Base-by-base conservation (phyloP, 495 filamentous ascomycete species). In the Daldinia childiae region DNA sequence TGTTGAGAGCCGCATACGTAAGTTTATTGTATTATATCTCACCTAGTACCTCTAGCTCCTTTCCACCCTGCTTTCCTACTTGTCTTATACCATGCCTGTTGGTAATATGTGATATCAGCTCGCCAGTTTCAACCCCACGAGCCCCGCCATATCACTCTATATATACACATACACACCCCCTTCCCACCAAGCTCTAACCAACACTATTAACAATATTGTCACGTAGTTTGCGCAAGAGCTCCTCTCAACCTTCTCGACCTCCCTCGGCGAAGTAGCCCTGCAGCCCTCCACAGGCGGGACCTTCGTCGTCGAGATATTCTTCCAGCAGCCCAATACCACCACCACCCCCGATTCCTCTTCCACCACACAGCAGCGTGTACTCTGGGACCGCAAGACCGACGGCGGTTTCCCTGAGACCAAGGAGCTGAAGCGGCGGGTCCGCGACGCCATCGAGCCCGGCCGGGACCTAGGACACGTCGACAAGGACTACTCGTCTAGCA, bases 381-480 rank as follows among this genome's bases (percentile, higher is more conserved):
- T 99, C 26, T 99, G 95, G 95, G 93, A 98, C 83, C 87, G 95
- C 62, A 97, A 97, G 80, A 71, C 73, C 5, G 89, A 97, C 76
- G 92, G 93, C 30, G 95, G 95, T 0, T 99, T 99, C 81, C 95
- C 95, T 63, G 92, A 96, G 78, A 91, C 91, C 11, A 95, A 97
- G 78, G 85, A 91, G 64, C 88, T 98, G n/a, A 98, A 99, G 80
- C 86, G 91, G 19, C 85, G 89, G n/a, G 90, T 99, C 6, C 82
- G 95, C 51, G 90, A 98, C 83, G 83, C 92, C 39, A 90, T 98
- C 68, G 87, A 94, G 60, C 95, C 95, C 0, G 80, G 78, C 0
- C 84, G 90, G 66, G 85, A 93, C 77, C 79, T 98, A 64, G 95
- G 95, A 1, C 95, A 99, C 84, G 90, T 93, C 3, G 92, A 94